Base-by-base conservation (phyloP, 2,329 filamentous ascomycete species). In the Fulvia fulva region DNA sequence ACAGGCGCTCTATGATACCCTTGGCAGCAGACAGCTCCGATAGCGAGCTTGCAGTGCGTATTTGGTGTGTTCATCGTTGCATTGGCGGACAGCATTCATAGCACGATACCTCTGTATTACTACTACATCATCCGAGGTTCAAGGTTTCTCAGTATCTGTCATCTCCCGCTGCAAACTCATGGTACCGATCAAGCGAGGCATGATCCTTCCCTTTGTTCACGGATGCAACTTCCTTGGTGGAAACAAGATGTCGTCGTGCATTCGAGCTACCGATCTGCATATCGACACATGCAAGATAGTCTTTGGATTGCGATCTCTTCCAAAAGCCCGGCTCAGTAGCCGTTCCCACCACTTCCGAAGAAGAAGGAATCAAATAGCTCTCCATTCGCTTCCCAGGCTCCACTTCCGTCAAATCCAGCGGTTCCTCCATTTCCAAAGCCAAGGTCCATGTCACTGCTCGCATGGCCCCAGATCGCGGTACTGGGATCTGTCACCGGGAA, bases 311-410 rank as follows among this genome's bases (percentile, higher is more conserved):
- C 11, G 26, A 54, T 54, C 41, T 54, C 22, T 22, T 55, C 25
- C 28, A 8, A 8, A 37, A 47, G 12, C 53, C 25, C 22, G 51
- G 21, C 28, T 44, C 51, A 53, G n/a, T 43, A 37, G 25, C 44
- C 44, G 44, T 34, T 47, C 26, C 55, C 56, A 63, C 70, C 19
- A 69, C 81, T 81, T 0, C 86, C 86, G 70, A 89, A 88, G 75
- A 88, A 89, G 70, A 90, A 90, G 0, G 85, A 84, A 68, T 89
- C 87, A 72, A 90, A 89, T 12, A 80, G 60, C 69, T 81, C 78
- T 34, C 66, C 65, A 46, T 63, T 66, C 12, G 65, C 86, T 64
- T 87, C 84, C 66, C 84, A 80, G 68, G 85, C 77, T 5, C 75
- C 75, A 50, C 75, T 75, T 37, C 62, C 54, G 51, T 64, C 67